Evolutionary conservation across 2,329 filamentous ascomycete species (phyloP).

Genomic region (Phialophora expanda): DNA sequence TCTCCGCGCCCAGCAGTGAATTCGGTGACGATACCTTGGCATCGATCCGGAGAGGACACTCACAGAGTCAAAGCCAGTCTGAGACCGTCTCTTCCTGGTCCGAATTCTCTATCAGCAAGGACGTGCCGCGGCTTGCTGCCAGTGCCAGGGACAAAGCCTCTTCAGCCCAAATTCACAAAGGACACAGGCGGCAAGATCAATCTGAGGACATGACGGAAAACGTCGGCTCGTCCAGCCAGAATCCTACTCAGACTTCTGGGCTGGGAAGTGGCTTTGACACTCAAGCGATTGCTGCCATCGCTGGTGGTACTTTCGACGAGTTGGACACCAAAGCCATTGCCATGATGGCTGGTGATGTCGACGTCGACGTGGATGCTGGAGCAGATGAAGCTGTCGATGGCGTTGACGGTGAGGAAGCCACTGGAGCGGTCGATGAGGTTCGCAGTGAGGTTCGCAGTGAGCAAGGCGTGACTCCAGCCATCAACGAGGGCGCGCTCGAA

Average conservation of each 20-base stretch:
- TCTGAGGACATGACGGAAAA: constrained; percentile 34
- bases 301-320: constrained; percentile 38
- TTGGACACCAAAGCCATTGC: constrained; percentile 40
- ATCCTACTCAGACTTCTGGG: constrained; percentile 39
- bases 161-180: constrained; percentile 44
- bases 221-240: constrained; percentile 41
- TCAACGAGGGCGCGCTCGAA: constrained; percentile 23
- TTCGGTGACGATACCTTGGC: constrained; percentile 61
- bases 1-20: constrained; percentile 67
- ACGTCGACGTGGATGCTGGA: constrained; percentile 37
- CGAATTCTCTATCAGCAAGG: constrained; percentile 77
- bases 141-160: constrained; percentile 24
- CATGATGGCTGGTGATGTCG: constrained; percentile 36
- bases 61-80: constrained; percentile 43
- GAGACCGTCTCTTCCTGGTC: constrained; percentile 72
- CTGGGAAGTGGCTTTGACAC: constrained; percentile 36
- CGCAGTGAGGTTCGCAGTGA: constrained; percentile 37
- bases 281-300: constrained; percentile 39
- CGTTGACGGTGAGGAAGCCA: constrained; percentile 32
- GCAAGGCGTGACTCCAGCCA: constrained; percentile 20
- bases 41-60: constrained; percentile 36
- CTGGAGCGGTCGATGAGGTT: constrained; percentile 24
- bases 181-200: constrained; percentile 27
- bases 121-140: constrained; percentile 60
- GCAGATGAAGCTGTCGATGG: constrained; percentile 37